Base-by-base conservation (phyloP, 2,329 filamentous ascomycete genomes). In the Aspergillus awamori region DNA sequence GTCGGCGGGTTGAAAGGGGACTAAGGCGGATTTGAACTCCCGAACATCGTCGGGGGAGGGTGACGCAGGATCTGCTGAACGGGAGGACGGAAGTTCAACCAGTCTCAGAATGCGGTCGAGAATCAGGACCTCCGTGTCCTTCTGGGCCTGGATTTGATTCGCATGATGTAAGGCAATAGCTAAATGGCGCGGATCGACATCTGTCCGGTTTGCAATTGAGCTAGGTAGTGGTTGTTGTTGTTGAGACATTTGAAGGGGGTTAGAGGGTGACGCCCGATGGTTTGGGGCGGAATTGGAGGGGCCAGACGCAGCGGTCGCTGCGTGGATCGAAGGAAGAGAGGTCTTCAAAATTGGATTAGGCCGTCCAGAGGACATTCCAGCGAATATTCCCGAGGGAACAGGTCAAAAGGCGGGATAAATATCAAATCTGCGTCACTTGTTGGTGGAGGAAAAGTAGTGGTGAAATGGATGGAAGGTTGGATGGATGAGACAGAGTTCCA, bases 151-250 rank as follows among this genome's bases (percentile, higher is more conserved):
- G 55, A 97, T 87, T 58, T 92, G 86, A 67, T 85, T 85, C 45
- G 94, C 94, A 80, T 97, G 93, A 70, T 92, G 86, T 61, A 95
- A 79, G 53, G 93, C 94, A 59, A 92, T 84, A 61, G 89, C 84
- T 13, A 80, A 68, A 59, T 81, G 76, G 36, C 76, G 78, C 11
- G 77, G 59, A 80, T 83, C 70, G 80, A 80, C 66, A n/a, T 65
- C 65, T 49, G 81, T 70, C 64, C 77, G 72, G 62, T 68, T 66
- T 63, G 71, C 63, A 53, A 74, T 66, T 55, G 62, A 62, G 43
- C 66, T 63, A 62, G 72, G 65, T 59, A 36, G 33, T 36, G 13
- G 33, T 10, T 30, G 28, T 36, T 36, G 33, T 0, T 68, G 65
- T 62, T 73, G 38, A 80, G 69, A 63, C 36, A 63, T 63, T 51